phyloP scores from a whole-genome alignment of 1,284 basidiomycete species.

The Ustilago lituana region DNA sequence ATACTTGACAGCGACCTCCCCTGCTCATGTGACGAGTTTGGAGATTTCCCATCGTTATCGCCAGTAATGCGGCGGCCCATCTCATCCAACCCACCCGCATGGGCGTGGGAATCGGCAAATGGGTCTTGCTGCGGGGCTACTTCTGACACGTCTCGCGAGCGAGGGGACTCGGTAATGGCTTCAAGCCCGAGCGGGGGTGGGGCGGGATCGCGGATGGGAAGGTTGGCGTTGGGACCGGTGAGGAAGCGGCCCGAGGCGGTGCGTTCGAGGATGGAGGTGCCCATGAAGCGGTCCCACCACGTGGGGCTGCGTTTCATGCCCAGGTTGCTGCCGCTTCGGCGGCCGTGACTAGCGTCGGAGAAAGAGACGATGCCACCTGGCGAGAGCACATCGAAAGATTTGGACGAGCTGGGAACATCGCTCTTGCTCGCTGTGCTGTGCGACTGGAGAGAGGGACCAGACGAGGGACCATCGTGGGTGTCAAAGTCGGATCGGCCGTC shows the following conservation, averaged over 20 bases:
- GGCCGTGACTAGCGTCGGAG: constrained; percentile 35
- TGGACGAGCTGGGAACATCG: constrained; percentile 26
- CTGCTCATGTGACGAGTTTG: constrained; percentile 19
- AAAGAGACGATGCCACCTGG: constrained; percentile 43
- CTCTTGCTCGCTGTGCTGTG: constrained; percentile 42
- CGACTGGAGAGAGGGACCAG: constrained; percentile 34
- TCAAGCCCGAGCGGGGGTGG: constrained; percentile 41
- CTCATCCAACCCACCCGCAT: constrained; percentile 20
- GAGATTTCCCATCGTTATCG: not conserved
- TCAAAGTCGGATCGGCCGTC: constrained; percentile 28
- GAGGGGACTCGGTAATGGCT: constrained; percentile 48
- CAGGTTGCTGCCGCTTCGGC: not conserved
- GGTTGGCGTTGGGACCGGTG: constrained; percentile 28
- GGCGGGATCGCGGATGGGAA: constrained; percentile 60
- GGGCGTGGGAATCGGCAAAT: constrained; percentile 8
- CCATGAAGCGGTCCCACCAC: constrained; percentile 63
- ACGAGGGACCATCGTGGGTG: constrained; percentile 14
- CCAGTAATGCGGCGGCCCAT: constrained; percentile 18
- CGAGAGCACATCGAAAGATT: constrained; percentile 25
- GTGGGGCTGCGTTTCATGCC: constrained; percentile 55
- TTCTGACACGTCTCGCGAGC: constrained; percentile 30
- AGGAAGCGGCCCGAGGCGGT: constrained; percentile 50
- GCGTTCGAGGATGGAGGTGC: constrained; percentile 49
- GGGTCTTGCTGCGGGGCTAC: constrained; percentile 10
- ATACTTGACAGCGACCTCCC: constrained; percentile 46